Evolutionary conservation across 768 basidiomycete genomes (phyloP), one percentile per base, ranked within the genome.

Genomic region (Pisolithus tinctorius): DNA sequence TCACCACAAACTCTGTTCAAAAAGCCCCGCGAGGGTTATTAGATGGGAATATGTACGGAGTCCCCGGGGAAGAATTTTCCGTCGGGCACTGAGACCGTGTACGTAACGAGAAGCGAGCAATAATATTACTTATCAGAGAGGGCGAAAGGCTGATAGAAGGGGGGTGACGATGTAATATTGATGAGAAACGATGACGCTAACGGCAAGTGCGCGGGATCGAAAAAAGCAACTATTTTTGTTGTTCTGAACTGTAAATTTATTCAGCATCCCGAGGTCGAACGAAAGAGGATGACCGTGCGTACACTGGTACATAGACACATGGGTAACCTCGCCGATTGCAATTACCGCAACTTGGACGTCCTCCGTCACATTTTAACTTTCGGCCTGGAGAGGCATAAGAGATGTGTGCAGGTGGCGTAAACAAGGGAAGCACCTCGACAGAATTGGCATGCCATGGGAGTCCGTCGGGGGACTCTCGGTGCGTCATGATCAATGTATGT

Each of bases 301-400:
- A 85, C 83, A 87, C 86, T 52, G 86, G 81, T 20, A 71, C 60
- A 62, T 87, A 88, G 42, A 61, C 58, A 58, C 86, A 88, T 2
- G 79, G 75, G 55, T 73, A 74, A 23, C 74, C 73, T 34, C 86
- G 76, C 51, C 74, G 74, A 59, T 78, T 72, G 64, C 86, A 88
- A 60, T 87, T 86, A 31, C 70, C 72, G 63, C 86, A 88, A 34
- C 77, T 76, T 2, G 83, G 83, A 27, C 76, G 75, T 47, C 63
- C 57, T 13, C 86, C 86, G 57, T 86, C 83, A 61, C 86, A 88
- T 66, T 86, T 87, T 49, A 88, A 64, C 65, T 86, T 86, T 53
- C 84, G 74, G 5, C 81, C 84, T 86, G 57, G 40, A 52, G 8
- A 38, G 26, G 52, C 30, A 45, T 39, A 10, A 40, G 39, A 55